A percentile compares a stretch with the other conserved stretches of the same genome.
Evolutionary conservation across 2,329 filamentous ascomycete species (phyloP).

Genomic region (Tolypocladium pustulatum): DNA sequence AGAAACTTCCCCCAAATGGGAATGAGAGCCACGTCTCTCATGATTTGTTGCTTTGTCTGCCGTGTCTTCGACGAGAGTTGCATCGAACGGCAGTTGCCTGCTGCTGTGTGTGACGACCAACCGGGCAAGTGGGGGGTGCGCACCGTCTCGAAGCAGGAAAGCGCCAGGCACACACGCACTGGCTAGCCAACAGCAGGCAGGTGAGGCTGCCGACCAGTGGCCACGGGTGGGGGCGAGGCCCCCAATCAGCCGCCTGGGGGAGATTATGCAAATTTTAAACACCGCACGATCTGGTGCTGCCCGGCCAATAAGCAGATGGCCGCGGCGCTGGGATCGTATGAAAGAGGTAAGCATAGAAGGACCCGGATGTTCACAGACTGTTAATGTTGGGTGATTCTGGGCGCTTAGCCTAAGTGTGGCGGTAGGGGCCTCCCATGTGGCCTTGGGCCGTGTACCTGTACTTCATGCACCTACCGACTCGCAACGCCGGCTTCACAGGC

Average conservation of each 20-base stretch:
- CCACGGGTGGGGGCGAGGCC: neutral
- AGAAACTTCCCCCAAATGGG: neutral
- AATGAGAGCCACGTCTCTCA: neutral
- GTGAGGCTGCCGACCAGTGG: neutral
- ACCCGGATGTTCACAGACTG: too few relatives aligned
- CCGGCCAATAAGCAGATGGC: neutral
- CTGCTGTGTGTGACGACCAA: neutral
- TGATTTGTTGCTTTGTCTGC: neutral
- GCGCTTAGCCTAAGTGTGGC: neutral
- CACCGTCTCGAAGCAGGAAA: slow-evolving; percentile 2
- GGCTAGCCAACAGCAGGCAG: neutral
- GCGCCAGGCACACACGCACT: slow-evolving; percentile 6
- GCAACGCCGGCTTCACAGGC: too few relatives aligned
- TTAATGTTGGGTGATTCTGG: neutral
- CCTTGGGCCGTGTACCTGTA: neutral
- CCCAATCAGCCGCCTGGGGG: slow-evolving; percentile 9
- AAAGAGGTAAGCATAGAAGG: neutral
- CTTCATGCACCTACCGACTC: neutral
- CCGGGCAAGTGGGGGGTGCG: neutral
- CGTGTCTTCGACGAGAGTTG: neutral
- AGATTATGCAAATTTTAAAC: slow-evolving; percentile 20
- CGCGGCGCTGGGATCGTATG: neutral
- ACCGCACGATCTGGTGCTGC: neutral
- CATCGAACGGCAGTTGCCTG: neutral
- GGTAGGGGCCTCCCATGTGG: neutral